Conservation (phyloP, 768 basidiomycete species). For the Candolleomyces efflorescens region DNA sequence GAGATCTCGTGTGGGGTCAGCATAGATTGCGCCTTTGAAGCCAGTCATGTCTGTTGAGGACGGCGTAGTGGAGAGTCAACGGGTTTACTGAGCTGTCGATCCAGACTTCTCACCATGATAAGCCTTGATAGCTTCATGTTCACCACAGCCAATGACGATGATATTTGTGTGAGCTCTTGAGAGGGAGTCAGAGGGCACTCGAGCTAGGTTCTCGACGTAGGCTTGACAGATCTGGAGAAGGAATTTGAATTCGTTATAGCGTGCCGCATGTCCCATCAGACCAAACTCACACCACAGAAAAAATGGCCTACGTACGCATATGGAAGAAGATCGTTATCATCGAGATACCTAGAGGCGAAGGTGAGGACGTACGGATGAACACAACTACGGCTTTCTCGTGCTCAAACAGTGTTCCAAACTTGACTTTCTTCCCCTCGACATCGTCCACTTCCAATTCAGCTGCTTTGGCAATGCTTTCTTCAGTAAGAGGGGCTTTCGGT, state of each 20-base stretch:
- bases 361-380: constrained; percentile 48
- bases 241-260: neutral
- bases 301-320: constrained; percentile 47
- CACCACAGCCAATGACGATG: constrained; percentile 58
- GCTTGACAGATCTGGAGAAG: constrained; percentile 7
- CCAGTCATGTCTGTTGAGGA: constrained; percentile 36
- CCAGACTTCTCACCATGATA: constrained; percentile 40
- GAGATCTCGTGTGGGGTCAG: constrained; percentile 57
- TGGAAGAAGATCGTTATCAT: neutral
- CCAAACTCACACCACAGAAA: constrained; percentile 52
- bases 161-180: constrained; percentile 35
- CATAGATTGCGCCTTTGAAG: constrained; percentile 50
- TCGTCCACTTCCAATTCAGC: constrained; percentile 40
- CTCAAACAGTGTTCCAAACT: constrained; percentile 50
- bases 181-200: constrained; percentile 36
- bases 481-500: constrained; percentile 27
- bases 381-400: constrained; percentile 53
- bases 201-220: constrained; percentile 45
- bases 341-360: neutral
- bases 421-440: constrained; percentile 37
- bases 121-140: constrained; percentile 43
- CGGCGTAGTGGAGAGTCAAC: neutral
- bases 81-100: neutral
- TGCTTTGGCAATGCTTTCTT: constrained; percentile 30
- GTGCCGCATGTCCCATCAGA: neutral